A percentile compares a stretch with the other conserved stretches of the same genome.
Conservation (phyloP, 2,329 filamentous ascomycete species). For the Mycogone perniciosa region DNA sequence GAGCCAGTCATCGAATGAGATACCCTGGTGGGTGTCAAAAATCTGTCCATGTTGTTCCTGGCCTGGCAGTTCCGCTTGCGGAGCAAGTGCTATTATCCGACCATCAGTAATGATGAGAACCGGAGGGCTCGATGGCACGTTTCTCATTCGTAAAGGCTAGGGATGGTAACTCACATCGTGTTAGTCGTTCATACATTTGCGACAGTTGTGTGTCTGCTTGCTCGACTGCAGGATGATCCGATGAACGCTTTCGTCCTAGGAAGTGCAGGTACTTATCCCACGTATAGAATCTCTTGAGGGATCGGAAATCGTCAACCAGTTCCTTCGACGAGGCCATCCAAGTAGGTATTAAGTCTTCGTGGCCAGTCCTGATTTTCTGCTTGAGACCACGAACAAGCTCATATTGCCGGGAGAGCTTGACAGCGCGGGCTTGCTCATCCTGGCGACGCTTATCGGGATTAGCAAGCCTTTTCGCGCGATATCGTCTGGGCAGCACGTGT, state of each 20-base stretch:
- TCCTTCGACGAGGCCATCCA: conserved; percentile 57
- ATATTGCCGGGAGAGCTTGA: conserved; percentile 37
- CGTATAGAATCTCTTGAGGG: conserved; percentile 57
- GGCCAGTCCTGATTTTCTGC: conserved; percentile 35
- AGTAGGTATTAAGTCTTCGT: conserved; percentile 36
- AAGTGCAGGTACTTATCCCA: conserved; percentile 61
- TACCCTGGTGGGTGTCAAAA: conserved; percentile 58
- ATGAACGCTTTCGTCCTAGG: conserved; percentile 34
- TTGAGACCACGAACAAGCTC: conserved; percentile 38
- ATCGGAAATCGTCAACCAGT: conserved; percentile 57
- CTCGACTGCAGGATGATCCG: conserved; percentile 16
- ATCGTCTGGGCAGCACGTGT: conserved; percentile 31
- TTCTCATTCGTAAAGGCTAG: too few relatives aligned
- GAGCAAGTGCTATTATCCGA: conserved; percentile 25
- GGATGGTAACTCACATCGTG: conserved; percentile 39
- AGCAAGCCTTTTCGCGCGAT: conserved; percentile 41
- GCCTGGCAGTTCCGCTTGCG: conserved; percentile 20
- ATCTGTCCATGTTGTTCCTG: conserved; percentile 18
- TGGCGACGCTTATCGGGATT: conserved; percentile 38
- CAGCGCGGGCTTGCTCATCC: conserved; percentile 37
- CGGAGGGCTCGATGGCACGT: too few relatives aligned
- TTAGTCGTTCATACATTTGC: conserved; percentile 50
- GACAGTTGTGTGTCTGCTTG: conserved; percentile 40
- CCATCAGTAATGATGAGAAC: too few relatives aligned
- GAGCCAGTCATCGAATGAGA: conserved; percentile 79